phyloP scores from a whole-genome alignment of 768 basidiomycete species.

The Pilatotrama ljubarskyi region DNA sequence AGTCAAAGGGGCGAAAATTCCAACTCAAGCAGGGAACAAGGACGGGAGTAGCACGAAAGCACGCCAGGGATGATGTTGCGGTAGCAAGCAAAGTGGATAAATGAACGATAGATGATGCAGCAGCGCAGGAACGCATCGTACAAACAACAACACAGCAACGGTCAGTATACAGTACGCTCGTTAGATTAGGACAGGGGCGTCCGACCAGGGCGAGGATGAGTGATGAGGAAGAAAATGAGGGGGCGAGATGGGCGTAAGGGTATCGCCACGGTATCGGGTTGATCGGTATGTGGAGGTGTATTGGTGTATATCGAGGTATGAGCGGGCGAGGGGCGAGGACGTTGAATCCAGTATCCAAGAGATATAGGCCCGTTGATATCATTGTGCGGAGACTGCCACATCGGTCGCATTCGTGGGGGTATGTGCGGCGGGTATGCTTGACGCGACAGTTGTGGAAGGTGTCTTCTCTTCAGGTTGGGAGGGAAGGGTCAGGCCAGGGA shows the following conservation, averaged over 20 bases:
- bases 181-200: slow-evolving; percentile 9
- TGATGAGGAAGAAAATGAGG: neutral
- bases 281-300: neutral
- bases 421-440: neutral
- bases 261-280: slow-evolving; percentile 1
- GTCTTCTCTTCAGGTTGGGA: neutral
- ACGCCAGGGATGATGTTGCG: neutral
- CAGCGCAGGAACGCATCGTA: slow-evolving; percentile 19
- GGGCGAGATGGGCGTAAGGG: neutral
- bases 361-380: neutral
- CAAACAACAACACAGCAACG: slow-evolving; percentile 18
- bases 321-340: neutral
- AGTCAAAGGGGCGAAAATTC: too few relatives aligned
- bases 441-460: neutral
- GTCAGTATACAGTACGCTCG: slow-evolving; percentile 20
- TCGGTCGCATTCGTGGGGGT: neutral
- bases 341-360: neutral
- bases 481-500: slow-evolving; percentile 20
- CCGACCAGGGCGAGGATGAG: neutral
- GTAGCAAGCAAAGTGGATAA: neutral
- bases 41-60: neutral
- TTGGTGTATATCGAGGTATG: neutral
- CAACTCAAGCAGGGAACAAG: too few relatives aligned
- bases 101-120: slow-evolving; percentile 9
- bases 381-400: neutral